Base-by-base conservation (phyloP, 1,139 yeast genomes). In the Zygosaccharomyces sapae region DNA sequence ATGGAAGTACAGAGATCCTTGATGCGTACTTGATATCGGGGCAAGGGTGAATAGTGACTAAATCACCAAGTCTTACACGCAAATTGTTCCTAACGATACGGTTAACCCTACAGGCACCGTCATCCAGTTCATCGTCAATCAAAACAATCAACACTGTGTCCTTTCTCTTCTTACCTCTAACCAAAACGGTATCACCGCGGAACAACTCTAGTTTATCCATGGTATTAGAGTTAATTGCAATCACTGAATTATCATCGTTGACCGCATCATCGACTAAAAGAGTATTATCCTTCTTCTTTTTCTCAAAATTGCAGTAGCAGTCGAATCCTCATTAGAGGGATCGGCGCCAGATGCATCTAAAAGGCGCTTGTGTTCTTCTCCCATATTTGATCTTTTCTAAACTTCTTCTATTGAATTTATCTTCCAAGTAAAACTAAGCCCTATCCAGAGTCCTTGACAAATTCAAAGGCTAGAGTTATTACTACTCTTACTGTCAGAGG, bases 141-240 rank as follows among this genome's bases (percentile, higher is more conserved):
- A 94, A 77, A 39, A 90, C 98, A 68, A 92, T 87, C 67, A 94
- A 77, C n/a, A 92, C 97, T 29, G 99, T 92, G 64, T 94, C 98
- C 70, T 85, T 90, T 74, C 98, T 83, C 80, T 88, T 92, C 76
- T 94, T 94, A 62, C 99, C 99, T 73, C 90, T 92, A 55, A 94
- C 96, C 54, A 89, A 76, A 24, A 92, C 97, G 27, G 97, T 92
- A 67, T 94, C 99, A 61, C 99, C 99, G 55, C 98, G 83, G 77
- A 94, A 94, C 66, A 94, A 77, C 70, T 92, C 96, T 53, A 94
- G 77, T 61, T 84, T 77, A 67, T 94, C 98, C 96, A 94, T 88
- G 25, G 98, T 94, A 69, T 84, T 84, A 30, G 96, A 86, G 33
- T 95, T 85, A 83, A 94, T 86, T 46, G 97, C 86, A 66, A 94